Percentiles rank a stretch among this genome's conserved stretches.
Evolutionary conservation across 441 rosid species (phyloP).

Genomic region (Syzygium malaccense): DNA sequence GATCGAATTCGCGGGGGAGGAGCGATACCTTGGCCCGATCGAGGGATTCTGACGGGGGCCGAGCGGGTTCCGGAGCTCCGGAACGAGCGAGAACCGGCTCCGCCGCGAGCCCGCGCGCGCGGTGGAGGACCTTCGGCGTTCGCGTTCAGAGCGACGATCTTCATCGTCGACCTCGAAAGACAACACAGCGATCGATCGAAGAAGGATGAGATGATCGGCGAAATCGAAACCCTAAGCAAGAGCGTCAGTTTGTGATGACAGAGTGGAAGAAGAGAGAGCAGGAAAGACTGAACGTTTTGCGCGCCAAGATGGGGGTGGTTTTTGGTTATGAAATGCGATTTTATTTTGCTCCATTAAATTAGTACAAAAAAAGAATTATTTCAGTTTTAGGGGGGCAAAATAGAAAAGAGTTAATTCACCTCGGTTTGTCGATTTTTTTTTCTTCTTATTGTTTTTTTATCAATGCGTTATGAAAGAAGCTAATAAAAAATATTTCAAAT

Average conservation of each 20-base stretch:
- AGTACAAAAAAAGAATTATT: background rate
- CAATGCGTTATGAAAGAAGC: background rate
- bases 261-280: background rate
- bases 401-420: background rate
- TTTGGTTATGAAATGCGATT: background rate
- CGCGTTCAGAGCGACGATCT: background rate
- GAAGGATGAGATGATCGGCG: background rate
- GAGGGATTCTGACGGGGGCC: background rate
- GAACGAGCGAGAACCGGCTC: background rate
- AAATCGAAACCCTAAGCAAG: background rate
- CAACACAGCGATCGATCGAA: background rate
- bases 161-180: background rate
- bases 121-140: background rate
- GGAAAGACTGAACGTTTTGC: background rate
- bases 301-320: background rate
- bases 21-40: background rate
- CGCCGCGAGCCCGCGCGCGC: background rate
- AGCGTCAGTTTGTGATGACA: background rate
- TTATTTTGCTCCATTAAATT: background rate
- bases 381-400: background rate
- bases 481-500: background rate
- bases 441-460: too few species aligned
- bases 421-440: background rate
- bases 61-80: background rate
- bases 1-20: background rate